Percentiles rank a stretch among this genome's conserved stretches.
Evolutionary conservation across 768 basidiomycete genomes (phyloP).

Genomic region (Lactarius indigo): DNA sequence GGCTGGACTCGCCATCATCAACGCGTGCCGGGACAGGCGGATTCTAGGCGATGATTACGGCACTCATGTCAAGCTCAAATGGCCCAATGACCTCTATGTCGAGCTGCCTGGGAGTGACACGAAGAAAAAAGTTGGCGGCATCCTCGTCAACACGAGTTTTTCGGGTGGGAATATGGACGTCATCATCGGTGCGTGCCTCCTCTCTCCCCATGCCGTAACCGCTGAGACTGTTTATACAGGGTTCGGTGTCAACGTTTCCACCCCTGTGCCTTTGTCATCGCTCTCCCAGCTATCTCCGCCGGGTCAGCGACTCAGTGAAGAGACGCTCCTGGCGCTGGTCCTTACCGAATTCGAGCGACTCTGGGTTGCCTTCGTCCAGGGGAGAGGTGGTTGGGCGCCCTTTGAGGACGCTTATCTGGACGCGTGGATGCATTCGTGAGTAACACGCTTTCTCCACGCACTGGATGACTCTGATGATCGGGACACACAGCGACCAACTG

Average conservation of each 20-base stretch:
- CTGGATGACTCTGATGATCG: neutral
- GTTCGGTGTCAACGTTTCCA: slow-evolving; percentile 85
- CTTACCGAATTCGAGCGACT: slow-evolving; percentile 72
- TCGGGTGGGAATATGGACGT: slow-evolving; percentile 67
- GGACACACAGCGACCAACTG: slow-evolving; percentile 58
- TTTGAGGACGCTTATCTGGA: slow-evolving; percentile 78
- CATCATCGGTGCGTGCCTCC: slow-evolving; percentile 62
- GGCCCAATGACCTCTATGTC: slow-evolving; percentile 96
- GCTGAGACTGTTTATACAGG: slow-evolving; percentile 46
- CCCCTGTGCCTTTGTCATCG: slow-evolving; percentile 77
- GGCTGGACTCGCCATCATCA: slow-evolving; percentile 82
- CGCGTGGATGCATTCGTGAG: slow-evolving; percentile 91
- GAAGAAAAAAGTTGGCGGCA: slow-evolving; percentile 82
- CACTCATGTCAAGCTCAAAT: slow-evolving; percentile 73
- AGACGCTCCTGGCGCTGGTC: slow-evolving; percentile 70
- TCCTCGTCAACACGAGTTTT: slow-evolving; percentile 87
- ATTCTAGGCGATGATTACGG: slow-evolving; percentile 48
- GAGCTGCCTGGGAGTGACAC: slow-evolving; percentile 43
- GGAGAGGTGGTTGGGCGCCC: slow-evolving; percentile 68
- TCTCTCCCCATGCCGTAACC: neutral
- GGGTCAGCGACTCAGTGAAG: slow-evolving; percentile 52
- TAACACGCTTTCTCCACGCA: slow-evolving; percentile 25
- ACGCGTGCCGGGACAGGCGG: slow-evolving; percentile 64
- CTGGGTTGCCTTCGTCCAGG: slow-evolving; percentile 69
- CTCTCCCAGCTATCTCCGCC: slow-evolving; percentile 62